Base-by-base conservation (phyloP, 495 filamentous ascomycete genomes). In the Paragyromitra xinjiangensis region DNA sequence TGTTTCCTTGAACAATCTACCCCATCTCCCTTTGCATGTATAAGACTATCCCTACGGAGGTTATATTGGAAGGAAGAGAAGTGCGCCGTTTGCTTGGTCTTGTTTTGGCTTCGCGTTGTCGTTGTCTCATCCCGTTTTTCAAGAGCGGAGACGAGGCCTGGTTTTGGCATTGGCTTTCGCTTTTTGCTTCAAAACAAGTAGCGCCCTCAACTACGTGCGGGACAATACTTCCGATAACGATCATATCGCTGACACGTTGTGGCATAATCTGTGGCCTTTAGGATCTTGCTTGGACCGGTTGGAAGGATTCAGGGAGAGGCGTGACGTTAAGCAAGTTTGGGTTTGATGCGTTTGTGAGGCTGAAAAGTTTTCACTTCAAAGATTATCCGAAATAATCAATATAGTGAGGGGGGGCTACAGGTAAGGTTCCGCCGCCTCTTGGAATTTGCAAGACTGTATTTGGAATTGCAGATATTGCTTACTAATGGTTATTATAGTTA, bases 241-340 rank as follows among this genome's bases (percentile, higher is more conserved):
- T 58, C 16, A 64, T 76, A 42, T 77, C 65, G 37, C 74, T 81
- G 69, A 83, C 81, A 58, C 63, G 51, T 73, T 64, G 64, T 48
- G 29, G 51, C 42, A 63, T 71, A 45, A 72, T 72, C 6, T 19
- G 24, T 44, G 51, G 44, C n/a, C 50, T 64, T 58, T 82, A 96
- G 91, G 95, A 99, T 84, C 91, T 99, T 62, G 95, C 95, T 12
- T 99, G 95, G 95, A 94, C 93, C 1, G 95, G 95, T 5, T 98
- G 94, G 95, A 99, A 99, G 86, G 92, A 94, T 79, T 97, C 93
- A 29, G 95, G 95, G 55, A 92, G 93, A 82, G 95, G 95, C 37
- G 90, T 91, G 65, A 98, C 94, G 0, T 84, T 99, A 82, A 95
- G 94, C 83, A 92, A 86, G 78, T 95, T 93, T 69, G 96, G 93